These are phyloP conservation scores for Yamadazyma tumulicola DNA, from an alignment of 805 yeast genomes.

Conservation along the genomic window DNA sequence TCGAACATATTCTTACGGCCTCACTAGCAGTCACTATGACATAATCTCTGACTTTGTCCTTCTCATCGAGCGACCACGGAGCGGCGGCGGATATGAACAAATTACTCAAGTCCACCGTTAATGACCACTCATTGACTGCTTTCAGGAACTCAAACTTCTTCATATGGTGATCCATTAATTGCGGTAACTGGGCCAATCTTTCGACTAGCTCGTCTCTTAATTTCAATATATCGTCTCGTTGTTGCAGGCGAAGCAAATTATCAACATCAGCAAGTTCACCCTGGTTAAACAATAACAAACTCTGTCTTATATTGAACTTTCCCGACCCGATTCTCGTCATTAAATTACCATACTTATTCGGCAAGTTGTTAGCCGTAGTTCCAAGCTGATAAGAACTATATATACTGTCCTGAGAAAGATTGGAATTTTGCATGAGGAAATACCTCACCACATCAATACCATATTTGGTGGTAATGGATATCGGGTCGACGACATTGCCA, in stretches of 20 bases:
- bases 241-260: slow-evolving; percentile 1
- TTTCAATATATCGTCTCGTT: slow-evolving; percentile 5
- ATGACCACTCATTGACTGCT: slow-evolving; percentile 60
- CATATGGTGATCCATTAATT: slow-evolving; percentile 42
- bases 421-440: slow-evolving; percentile 72
- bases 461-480: slow-evolving; percentile 55
- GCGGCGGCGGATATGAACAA: slow-evolving; percentile 60
- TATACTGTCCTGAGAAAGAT: slow-evolving; percentile 74
- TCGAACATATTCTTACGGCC: slow-evolving; percentile 60
- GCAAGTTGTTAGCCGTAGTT: slow-evolving; percentile 57
- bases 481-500: slow-evolving; percentile 93
- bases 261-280: slow-evolving; percentile 24
- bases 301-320: slow-evolving; percentile 55
- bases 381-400: slow-evolving; percentile 59
- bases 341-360: slow-evolving; percentile 82
- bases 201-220: slow-evolving; percentile 19
- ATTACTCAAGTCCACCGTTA: slow-evolving; percentile 56
- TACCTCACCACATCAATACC: slow-evolving; percentile 75
- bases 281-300: slow-evolving; percentile 26
- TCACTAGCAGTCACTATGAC: slow-evolving; percentile 69
- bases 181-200: slow-evolving; percentile 32
- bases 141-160: slow-evolving; percentile 48
- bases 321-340: slow-evolving; percentile 70
- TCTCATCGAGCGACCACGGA: slow-evolving; percentile 65
- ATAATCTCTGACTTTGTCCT: slow-evolving; percentile 29